Conservation (phyloP, 1,139 yeast species). For the Groenewaldozyma auringiensis region DNA sequence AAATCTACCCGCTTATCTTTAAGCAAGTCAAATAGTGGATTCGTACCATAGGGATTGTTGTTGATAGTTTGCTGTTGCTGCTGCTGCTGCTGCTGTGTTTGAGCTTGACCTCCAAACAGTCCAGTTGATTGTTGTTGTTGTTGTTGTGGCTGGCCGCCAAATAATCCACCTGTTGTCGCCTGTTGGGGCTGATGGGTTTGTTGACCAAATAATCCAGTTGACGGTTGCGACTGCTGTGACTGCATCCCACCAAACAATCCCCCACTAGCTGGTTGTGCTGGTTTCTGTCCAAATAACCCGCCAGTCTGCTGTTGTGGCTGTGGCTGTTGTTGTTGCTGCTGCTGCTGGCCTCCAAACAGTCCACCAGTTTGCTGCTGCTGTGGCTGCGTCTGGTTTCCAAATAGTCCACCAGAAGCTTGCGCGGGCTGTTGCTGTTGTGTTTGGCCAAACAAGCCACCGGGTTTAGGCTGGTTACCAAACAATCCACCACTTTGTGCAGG, state of each 20-base stretch:
- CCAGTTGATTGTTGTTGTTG: not conserved
- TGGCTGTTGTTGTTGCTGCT: constrained; percentile 8
- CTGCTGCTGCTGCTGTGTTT: constrained; percentile 14
- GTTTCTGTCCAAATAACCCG: not conserved
- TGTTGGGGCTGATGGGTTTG: constrained; percentile 4
- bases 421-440: not conserved
- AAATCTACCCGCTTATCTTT: not conserved
- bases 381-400: constrained; percentile 24
- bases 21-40: constrained; percentile 43
- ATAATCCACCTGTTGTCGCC: not conserved
- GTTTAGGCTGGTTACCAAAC: not conserved
- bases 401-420: constrained; percentile 21
- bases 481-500: not conserved
- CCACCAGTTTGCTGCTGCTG: constrained; percentile 11
- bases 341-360: constrained; percentile 11
- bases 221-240: not conserved
- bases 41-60: constrained; percentile 67
- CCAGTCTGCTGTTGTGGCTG: constrained; percentile 3
- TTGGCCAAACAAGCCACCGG: constrained; percentile 6
- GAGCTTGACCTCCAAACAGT: constrained; percentile 9
- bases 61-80: constrained; percentile 24
- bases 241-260: not conserved
- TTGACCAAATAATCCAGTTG: not conserved
- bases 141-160: not conserved
- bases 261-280: not conserved